Evolutionary conservation across 441 rosid species (phyloP).

Genomic region (Metrosideros polymorpha): DNA sequence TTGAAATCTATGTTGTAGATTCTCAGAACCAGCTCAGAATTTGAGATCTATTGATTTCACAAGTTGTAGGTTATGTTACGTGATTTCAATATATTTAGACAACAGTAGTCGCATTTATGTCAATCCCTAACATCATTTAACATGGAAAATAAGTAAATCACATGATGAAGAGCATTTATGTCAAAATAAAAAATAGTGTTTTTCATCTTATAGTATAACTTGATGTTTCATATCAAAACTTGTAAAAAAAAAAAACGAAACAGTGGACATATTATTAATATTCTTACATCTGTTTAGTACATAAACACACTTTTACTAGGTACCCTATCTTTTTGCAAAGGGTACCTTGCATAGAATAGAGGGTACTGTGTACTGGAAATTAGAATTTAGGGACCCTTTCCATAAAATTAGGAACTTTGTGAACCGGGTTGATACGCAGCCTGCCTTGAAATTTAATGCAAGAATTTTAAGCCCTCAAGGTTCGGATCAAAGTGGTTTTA

Average conservation of each 20-base stretch:
- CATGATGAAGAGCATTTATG: background rate
- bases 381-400: background rate
- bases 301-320: background rate
- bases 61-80: background rate
- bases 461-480: background rate
- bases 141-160: background rate
- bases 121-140: background rate
- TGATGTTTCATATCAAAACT: background rate
- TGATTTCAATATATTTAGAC: background rate
- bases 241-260: background rate
- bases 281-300: background rate
- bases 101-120: background rate
- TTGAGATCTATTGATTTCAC: background rate
- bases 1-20: background rate
- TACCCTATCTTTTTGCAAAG: background rate
- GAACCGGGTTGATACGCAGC: background rate
- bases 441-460: background rate
- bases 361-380: background rate
- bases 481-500: background rate
- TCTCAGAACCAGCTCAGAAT: background rate
- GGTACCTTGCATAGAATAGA: background rate
- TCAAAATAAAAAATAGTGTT: background rate
- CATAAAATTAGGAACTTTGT: background rate
- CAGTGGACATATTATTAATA: background rate
- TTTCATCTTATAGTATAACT: background rate